Conservation (phyloP, 1,139 yeast genomes). For the Magnusiomyces fungicola region DNA sequence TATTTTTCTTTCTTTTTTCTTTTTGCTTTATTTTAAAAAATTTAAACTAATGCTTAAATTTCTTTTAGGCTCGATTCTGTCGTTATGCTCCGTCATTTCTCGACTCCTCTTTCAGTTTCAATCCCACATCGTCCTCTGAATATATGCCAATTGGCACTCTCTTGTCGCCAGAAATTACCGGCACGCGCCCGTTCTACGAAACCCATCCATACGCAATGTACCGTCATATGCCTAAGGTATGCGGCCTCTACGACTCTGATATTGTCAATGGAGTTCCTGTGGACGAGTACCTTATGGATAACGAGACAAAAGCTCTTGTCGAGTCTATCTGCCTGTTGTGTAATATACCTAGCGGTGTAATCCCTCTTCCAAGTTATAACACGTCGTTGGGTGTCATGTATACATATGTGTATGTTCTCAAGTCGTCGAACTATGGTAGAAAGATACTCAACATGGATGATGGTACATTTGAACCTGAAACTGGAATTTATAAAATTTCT, state of each 20-base stretch:
- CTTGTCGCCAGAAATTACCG: background rate
- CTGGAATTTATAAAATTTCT: background rate
- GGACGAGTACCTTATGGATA: background rate
- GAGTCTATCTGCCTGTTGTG: background rate
- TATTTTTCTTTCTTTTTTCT: too few relatives aligned
- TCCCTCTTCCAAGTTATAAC: background rate
- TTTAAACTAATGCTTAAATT: background rate
- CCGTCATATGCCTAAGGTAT: background rate
- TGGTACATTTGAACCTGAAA: background rate
- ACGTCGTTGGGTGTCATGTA: slow-evolving; percentile 1
- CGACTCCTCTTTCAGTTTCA: too few relatives aligned
- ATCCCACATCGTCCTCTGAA: too few relatives aligned
- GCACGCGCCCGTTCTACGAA: background rate
- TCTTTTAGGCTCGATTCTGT: background rate
- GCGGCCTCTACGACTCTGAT: background rate
- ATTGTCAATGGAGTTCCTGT: background rate
- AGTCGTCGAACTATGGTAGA: background rate
- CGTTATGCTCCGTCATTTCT: too few relatives aligned
- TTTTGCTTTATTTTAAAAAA: background rate
- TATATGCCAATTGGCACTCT: background rate
- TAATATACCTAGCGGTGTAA: background rate
- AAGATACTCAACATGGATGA: background rate
- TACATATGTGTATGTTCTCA: background rate
- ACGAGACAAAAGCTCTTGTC: background rate
- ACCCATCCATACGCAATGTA: background rate